Evolutionary conservation across 1,284 basidiomycete genomes (phyloP), one percentile per base, ranked within the genome.

Genomic region (Fomitopsis pinicola): DNA sequence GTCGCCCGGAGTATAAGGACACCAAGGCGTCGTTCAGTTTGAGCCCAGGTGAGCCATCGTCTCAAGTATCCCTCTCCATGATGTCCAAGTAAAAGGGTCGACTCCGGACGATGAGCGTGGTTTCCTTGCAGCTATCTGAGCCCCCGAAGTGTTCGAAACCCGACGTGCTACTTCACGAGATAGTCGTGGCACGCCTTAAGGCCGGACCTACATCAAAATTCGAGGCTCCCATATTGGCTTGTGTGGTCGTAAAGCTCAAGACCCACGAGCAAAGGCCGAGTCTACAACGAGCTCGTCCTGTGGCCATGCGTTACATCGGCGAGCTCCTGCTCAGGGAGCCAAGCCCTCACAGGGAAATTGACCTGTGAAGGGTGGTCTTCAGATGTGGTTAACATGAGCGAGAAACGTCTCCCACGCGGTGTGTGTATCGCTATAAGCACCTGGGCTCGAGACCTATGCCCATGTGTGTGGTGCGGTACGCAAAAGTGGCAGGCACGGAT

Each of bases 81-180:
- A 78, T 80, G 77, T 69, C 67, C 64, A 72, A 77, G 78, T 80
- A 80, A 80, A 80, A 80, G 78, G 76, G 78, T 79, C 75, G 78
- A 80, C 68, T 72, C 72, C 71, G 61, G 42, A 65, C 42, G 38
- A 45, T 42, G 60, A 57, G 62, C 53, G 42, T 52, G 42, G 59
- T 59, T 55, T 35, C 45, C 36, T 59, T 42, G 61, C 55, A 42
- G 42, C 56, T 36, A 63, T 64, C 65, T 61, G 64, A 71, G 59
- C 70, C 68, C 69, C 72, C 68, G 38, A 64, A 71, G 71, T 66
- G 77, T 79, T 73, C 75, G 75, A 72, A 67, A 74, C 75, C 76
- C 77, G 76, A 72, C 74, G 72, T 67, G 72, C 68, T 69, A 74
- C 66, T 61, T 70, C 72, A 68, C 64, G 70, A 77, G 73, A 64